Evolutionary conservation across 73 alveolate species (phyloP), one percentile per base, ranked within the genome.

Genomic region (Symbiodinium natans): DNA sequence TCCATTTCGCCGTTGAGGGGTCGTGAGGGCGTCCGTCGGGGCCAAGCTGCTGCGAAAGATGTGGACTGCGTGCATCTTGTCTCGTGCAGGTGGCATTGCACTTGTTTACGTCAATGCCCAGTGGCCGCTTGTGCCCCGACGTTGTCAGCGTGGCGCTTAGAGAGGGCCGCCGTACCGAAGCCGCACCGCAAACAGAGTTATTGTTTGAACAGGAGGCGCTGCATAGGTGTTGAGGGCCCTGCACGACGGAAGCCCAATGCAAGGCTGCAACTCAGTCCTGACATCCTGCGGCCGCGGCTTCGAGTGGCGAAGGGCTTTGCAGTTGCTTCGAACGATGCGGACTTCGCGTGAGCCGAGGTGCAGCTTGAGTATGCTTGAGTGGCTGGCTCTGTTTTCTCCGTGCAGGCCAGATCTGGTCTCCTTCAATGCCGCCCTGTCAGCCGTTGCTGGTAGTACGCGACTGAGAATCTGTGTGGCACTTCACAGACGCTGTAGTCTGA

Each of bases 181-280:
- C n/a, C n/a, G n/a, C n/a, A n/a, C n/a, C n/a, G n/a, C n/a, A n/a
- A n/a, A n/a, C n/a, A n/a, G n/a, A n/a, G n/a, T n/a, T n/a, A n/a
- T n/a, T n/a, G n/a, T n/a, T n/a, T n/a, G n/a, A n/a, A n/a, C n/a
- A n/a, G n/a, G n/a, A n/a, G n/a, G n/a, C n/a, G n/a, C n/a, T n/a
- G n/a, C n/a, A n/a, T n/a, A n/a, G n/a, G n/a, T n/a, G n/a, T n/a
- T n/a, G n/a, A n/a, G n/a, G n/a, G n/a, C n/a, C n/a, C n/a, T n/a
- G n/a, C n/a, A n/a, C n/a, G n/a, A n/a, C n/a, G n/a, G n/a, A n/a
- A n/a, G n/a, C n/a, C n/a, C n/a, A n/a, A n/a, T 9, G 77, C 39
- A 2, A 88, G 97, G 97, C 41, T 73, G 77, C 97, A 90, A 90
- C 97, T 40, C 77, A 38, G 97, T 71, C 33, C 39, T 90, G 87